These are phyloP conservation scores for Amanita jacksonii DNA, from an alignment of 768 basidiomycete genomes.

Conservation along the genomic window DNA sequence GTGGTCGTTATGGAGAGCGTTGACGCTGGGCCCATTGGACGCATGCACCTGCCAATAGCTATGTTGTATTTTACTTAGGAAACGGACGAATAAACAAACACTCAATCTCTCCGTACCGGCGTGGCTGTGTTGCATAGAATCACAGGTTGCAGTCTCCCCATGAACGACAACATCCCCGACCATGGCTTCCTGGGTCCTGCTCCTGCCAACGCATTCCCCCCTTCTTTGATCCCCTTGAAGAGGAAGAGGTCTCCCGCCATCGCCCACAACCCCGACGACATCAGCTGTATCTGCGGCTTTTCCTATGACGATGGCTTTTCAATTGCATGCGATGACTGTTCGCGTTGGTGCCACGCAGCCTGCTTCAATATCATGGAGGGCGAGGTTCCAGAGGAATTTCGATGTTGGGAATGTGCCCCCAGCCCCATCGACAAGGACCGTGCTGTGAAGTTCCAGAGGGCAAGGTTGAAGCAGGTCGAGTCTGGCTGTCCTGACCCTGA, in stretches of 20 bases:
- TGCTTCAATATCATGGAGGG: conserved; percentile 60
- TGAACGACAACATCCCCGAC: conserved; percentile 5
- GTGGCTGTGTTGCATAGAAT: conserved; percentile 4
- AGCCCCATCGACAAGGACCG: conserved; percentile 36
- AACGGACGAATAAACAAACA: no score
- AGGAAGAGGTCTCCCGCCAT: background rate
- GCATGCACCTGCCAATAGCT: no score
- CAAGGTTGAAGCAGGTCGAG: conserved; percentile 25
- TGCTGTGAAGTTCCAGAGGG: conserved; percentile 36
- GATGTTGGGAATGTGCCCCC: conserved; percentile 62
- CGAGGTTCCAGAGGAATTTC: conserved; percentile 64
- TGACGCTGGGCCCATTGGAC: no score
- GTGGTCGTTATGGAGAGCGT: no score
- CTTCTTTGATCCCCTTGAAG: background rate
- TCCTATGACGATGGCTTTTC: conserved; percentile 75
- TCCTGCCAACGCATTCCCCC: conserved; percentile 3
- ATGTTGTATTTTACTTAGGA: background rate
- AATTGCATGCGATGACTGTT: conserved; percentile 78
- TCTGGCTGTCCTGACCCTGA: conserved; percentile 11
- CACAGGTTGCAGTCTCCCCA: background rate
- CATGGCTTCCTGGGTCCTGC: conserved; percentile 1
- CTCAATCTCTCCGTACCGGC: no score
- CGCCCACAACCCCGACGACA: conserved; percentile 3
- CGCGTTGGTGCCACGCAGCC: conserved; percentile 75
- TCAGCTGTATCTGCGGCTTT: conserved; percentile 61